Conservation (phyloP, 2,329 filamentous ascomycete genomes). For the Aspergillus aculeatus region DNA sequence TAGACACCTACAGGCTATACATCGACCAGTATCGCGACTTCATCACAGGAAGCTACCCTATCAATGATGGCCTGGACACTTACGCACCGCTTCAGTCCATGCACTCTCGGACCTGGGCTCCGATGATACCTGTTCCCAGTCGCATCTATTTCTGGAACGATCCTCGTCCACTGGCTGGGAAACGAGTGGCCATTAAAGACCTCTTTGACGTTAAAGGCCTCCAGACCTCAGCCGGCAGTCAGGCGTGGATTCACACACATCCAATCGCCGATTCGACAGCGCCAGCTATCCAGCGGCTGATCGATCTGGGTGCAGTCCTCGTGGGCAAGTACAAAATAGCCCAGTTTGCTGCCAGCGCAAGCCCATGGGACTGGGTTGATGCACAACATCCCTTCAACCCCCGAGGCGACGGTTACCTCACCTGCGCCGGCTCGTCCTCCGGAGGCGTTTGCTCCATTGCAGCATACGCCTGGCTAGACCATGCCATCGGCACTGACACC, state of each 20-base stretch:
- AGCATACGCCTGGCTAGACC: conserved; percentile 36
- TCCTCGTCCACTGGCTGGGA: conserved; percentile 57
- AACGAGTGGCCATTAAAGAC: conserved; percentile 62
- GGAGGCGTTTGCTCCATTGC: conserved; percentile 26
- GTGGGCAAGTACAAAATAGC: conserved; percentile 38
- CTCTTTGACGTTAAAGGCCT: conserved; percentile 60
- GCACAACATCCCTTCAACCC: conserved; percentile 41
- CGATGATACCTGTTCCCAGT: conserved; percentile 54
- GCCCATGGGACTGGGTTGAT: conserved; percentile 35
- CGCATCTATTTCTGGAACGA: conserved; percentile 57
- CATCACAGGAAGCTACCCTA: conserved; percentile 10
- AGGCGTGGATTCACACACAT: conserved; percentile 58
- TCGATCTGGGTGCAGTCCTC: conserved; percentile 58
- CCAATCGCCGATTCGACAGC: conserved; percentile 48
- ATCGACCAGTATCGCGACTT: conserved; percentile 13
- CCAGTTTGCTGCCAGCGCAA: conserved; percentile 37
- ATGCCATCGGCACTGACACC: conserved; percentile 23
- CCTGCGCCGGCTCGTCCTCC: conserved; percentile 20
- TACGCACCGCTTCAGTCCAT: conserved; percentile 3
- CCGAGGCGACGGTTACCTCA: conserved; percentile 37
- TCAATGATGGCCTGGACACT: conserved; percentile 6
- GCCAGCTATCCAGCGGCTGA: conserved; percentile 53
- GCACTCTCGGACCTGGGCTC: conserved; percentile 1
- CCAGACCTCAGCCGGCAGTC: conserved; percentile 57
- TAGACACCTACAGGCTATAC: conserved; percentile 15